Conservation (phyloP, 495 filamentous ascomycete genomes). For the Barbatosphaeria neglecta region DNA sequence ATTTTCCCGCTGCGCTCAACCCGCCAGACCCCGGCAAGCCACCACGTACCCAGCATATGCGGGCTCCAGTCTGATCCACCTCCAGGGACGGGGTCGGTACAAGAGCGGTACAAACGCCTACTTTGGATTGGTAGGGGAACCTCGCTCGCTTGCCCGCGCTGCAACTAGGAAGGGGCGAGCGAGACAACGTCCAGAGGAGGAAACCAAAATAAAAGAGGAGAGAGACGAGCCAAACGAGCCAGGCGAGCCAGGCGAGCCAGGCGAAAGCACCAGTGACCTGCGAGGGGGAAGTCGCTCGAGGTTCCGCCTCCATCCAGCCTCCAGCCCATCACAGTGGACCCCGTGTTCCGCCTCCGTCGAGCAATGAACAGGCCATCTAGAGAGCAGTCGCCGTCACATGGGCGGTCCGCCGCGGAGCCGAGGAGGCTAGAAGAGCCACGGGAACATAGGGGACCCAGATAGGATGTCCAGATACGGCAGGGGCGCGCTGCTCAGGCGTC, state of each 20-base stretch:
- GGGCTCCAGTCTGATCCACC: not conserved
- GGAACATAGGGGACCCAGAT: not conserved
- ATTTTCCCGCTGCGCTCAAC: not conserved
- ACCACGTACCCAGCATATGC: not conserved
- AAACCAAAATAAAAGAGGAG: too few species aligned
- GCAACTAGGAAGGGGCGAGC: not conserved
- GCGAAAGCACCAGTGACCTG: too few species aligned
- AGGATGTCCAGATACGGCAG: not conserved
- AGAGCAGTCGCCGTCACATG: not conserved
- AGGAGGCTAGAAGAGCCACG: not conserved
- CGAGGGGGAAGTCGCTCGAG: not conserved
- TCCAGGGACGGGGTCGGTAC: not conserved
- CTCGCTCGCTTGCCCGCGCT: not conserved
- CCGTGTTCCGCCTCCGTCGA: not conserved
- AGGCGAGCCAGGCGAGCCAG: too few species aligned
- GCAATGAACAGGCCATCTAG: not conserved
- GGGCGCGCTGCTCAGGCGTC: too few species aligned
- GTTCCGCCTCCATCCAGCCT: not conserved
- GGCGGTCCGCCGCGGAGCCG: not conserved
- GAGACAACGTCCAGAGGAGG: not conserved
- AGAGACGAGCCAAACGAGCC: not conserved
- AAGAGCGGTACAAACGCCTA: not conserved
- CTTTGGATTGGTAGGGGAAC: not conserved
- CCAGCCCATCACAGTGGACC: not conserved
- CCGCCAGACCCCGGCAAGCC: not conserved